phyloP scores from a whole-genome alignment of 768 basidiomycete species.

The Suillus tomentosus region DNA sequence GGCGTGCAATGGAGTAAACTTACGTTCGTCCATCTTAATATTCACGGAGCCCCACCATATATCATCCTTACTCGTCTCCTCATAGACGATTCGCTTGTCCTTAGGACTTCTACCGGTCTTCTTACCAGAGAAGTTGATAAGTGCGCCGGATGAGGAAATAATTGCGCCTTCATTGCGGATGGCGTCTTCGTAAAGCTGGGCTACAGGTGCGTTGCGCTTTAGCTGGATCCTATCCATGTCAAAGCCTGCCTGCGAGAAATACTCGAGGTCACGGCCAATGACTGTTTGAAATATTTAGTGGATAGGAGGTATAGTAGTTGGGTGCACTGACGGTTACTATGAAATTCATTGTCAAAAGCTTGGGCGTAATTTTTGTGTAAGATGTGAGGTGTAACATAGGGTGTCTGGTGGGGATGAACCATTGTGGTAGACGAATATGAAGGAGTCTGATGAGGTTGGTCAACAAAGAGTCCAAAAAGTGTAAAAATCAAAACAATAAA shows the following conservation, averaged over 20 bases:
- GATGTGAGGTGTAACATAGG: conserved; percentile 88
- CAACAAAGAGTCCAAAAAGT: conserved; percentile 13
- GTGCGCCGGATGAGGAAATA: conserved; percentile 91
- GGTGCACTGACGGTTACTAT: conserved; percentile 54
- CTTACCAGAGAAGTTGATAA: conserved; percentile 99
- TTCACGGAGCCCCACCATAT: conserved; percentile 99
- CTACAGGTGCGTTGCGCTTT: conserved; percentile 90
- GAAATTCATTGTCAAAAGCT: conserved; percentile 63
- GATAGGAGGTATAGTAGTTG: conserved; percentile 9
- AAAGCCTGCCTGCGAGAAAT: conserved; percentile 98
- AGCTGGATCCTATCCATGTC: conserved; percentile 98
- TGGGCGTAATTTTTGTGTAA: conserved; percentile 87
- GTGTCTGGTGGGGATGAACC: conserved; percentile 72
- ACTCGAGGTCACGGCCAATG: conserved; percentile 90
- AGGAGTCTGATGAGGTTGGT: conserved; percentile 9
- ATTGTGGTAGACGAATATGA: conserved; percentile 40
- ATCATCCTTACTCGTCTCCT: conserved; percentile 94
- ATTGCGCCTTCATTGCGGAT: conserved; percentile 98
- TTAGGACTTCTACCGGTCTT: conserved; percentile 98
- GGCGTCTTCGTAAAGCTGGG: conserved; percentile 95
- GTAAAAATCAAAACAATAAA: conserved; percentile 25
- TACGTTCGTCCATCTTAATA: conserved; percentile 97
- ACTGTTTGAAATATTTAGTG: conserved; percentile 47
- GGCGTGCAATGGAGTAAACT: conserved; percentile 30
- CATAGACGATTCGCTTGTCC: conserved; percentile 99